Base-by-base conservation (phyloP, 768 basidiomycete genomes). In the Lentinula sp. region DNA sequence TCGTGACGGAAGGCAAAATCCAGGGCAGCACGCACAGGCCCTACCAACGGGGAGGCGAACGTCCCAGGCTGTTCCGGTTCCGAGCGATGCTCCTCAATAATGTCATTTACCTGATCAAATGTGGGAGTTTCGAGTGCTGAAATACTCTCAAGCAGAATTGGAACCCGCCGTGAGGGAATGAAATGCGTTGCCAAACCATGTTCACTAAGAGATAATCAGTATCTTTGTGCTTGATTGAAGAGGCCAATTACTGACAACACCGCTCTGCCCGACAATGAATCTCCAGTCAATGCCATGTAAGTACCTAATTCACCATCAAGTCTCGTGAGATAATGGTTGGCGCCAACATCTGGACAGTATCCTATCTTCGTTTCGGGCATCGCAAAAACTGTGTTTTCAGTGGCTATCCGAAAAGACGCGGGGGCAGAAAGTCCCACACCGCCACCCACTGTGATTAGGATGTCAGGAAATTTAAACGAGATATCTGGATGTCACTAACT, bases 341-440 rank as follows among this genome's bases (percentile, higher is more conserved):
- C 89, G 18, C 97, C 97, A 28, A 99, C 95, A 73, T 99, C 96
- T 32, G 96, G 95, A 64, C 76, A 85, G 70, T 91, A 93, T 48
- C 89, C 91, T 67, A 95, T 94, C 68, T 89, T 91, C 11, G 91
- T 94, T 76, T 99, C 97, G 15, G 97, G 97, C 97, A 98, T 98
- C 5, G 94, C 89, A 70, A 98, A 91, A 1, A 82, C 61, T 0
- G 95, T 97, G 31, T 89, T 90, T 71, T 96, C 94, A 3, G 96
- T 98, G 3, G 95, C 95, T 60, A 99, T 83, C 62, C 97, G 84
- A 74, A 98, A 95, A 0, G 88, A 83, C 3, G 95, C 96, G 61
- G 88, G 83, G 10, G 88, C 84, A 42, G 85, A 79, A 52, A 99
- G 84, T 42, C 97, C 97, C 21, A 90, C 92, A 53, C 97, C 97